Base-by-base conservation (phyloP, 306 rosid species). In the Quercus parvula region DNA sequence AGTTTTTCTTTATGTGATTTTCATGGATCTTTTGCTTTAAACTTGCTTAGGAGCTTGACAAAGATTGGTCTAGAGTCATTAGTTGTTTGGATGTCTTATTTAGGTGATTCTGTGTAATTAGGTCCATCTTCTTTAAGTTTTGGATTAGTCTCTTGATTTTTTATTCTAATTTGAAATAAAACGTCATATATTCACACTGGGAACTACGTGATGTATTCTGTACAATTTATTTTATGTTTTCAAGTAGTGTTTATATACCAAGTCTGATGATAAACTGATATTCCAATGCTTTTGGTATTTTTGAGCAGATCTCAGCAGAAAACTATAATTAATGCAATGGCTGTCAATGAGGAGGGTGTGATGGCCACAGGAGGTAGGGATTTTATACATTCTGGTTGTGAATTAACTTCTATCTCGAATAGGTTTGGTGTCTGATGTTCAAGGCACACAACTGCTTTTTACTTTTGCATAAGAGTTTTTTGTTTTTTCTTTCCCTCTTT, bases 311-410 rank as follows among this genome's bases (percentile, higher is more conserved):
- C 99, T 73, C 99, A 95, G 82, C 99, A 95, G 88, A 95, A 93
- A 85, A 93, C 98, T 66, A 95, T 95, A 70, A 95, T 93, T 77
- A 93, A 95, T 75, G 90, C 98, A 24, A 93, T 91, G 99, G 94
- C 99, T 67, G 97, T 95, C 87, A 95, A 95, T 70, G 98, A 95
- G 59, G 99, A 95, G 30, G 99, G 99, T 33, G 96, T 95, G 73
- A 77, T 95, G 92, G 98, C 83, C 70, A 91, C 98, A 24, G 99
- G 99, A 91, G 99, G 99, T 95, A 89, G 71, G 77, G 24, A 25
- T 87, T 73, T 58, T n/a, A 2, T 55, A 41, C 83, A 69, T 31
- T 13, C 44, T 20, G 76, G 5, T 22, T 44, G n/a, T 17, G 17
- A 67, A 27, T 28, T 11, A 78, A 75, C 31, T 38, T 38, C 31